Conservation (phyloP, 2,329 filamentous ascomycete genomes). For the Verticillium zaregamsianum region DNA sequence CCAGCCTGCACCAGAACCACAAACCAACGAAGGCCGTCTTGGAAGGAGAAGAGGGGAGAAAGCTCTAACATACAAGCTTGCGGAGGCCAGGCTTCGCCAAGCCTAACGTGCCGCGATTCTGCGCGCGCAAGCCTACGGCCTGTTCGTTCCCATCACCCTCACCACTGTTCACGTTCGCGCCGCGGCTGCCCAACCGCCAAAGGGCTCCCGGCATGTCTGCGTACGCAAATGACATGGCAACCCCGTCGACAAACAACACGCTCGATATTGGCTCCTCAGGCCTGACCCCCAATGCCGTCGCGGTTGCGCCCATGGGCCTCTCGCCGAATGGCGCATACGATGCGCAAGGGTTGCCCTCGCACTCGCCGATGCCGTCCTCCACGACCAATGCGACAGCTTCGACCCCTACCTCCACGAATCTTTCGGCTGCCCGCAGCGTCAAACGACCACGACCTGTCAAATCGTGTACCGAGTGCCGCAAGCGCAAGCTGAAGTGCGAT, state of each 20-base stretch:
- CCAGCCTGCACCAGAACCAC: neutral
- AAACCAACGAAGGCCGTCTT: neutral
- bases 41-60: neutral
- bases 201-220: neutral
- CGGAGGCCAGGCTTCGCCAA: neutral
- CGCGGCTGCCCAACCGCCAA: neutral
- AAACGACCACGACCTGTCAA: slow-evolving; percentile 52
- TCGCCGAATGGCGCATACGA: slow-evolving; percentile 1
- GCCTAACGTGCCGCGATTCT: neutral
- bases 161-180: neutral
- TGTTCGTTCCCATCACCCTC: neutral
- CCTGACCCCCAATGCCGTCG: neutral
- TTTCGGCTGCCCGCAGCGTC: slow-evolving; percentile 33
- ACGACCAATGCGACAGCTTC: neutral
- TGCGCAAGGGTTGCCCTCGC: neutral
- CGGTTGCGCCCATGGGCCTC: neutral
- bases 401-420: neutral
- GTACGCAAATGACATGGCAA: neutral
- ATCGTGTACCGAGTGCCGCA: slow-evolving; percentile 53
- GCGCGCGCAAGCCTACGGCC: neutral
- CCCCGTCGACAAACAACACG: neutral
- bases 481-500: slow-evolving; percentile 54
- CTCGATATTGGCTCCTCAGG: neutral
- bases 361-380: neutral
- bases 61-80: neutral